Percentiles rank a stretch among this genome's conserved stretches.
phyloP scores from a whole-genome alignment of 1,284 basidiomycete genomes.

The Caloboletus firmus region DNA sequence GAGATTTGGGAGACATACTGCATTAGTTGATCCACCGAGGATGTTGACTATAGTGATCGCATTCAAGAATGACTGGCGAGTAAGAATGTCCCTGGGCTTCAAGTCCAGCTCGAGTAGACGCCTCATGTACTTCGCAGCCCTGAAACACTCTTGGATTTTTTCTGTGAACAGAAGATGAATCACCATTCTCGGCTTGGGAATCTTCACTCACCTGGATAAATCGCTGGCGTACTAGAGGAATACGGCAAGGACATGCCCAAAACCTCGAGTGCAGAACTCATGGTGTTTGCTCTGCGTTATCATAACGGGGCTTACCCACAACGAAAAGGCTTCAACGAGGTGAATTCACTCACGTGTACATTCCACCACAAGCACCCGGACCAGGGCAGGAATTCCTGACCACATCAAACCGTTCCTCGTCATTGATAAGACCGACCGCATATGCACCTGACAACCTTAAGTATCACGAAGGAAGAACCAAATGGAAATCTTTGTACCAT shows the following conservation, averaged over 20 bases:
- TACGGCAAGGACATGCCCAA: slow-evolving; percentile 92
- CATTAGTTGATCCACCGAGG: slow-evolving; percentile 91
- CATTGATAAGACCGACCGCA: slow-evolving; percentile 69
- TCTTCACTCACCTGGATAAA: slow-evolving; percentile 57
- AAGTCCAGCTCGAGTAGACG: slow-evolving; percentile 82
- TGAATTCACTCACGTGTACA: slow-evolving; percentile 66
- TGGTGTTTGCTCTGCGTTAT: slow-evolving; percentile 69
- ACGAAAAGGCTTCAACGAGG: neutral
- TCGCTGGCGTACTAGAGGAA: slow-evolving; percentile 82
- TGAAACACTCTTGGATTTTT: slow-evolving; percentile 84
- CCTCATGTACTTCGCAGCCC: slow-evolving; percentile 81
- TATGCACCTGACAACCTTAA: slow-evolving; percentile 56
- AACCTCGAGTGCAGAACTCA: slow-evolving; percentile 88
- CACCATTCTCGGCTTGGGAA: neutral
- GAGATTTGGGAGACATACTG: slow-evolving; percentile 47
- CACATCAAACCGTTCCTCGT: slow-evolving; percentile 78
- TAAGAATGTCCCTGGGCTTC: slow-evolving; percentile 92
- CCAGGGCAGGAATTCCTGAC: slow-evolving; percentile 83
- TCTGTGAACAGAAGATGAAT: slow-evolving; percentile 41
- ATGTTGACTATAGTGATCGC: slow-evolving; percentile 85
- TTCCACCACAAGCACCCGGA: slow-evolving; percentile 76
- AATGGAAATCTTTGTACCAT: slow-evolving; percentile 44
- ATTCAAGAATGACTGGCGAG: slow-evolving; percentile 88
- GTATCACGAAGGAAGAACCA: neutral
- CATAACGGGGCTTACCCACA: neutral